A percentile compares a stretch with the other conserved stretches of the same genome.
These are phyloP conservation scores for Paraurostyla sp. DNA, from an alignment of 73 alveolate species.

Conservation along the genomic window DNA sequence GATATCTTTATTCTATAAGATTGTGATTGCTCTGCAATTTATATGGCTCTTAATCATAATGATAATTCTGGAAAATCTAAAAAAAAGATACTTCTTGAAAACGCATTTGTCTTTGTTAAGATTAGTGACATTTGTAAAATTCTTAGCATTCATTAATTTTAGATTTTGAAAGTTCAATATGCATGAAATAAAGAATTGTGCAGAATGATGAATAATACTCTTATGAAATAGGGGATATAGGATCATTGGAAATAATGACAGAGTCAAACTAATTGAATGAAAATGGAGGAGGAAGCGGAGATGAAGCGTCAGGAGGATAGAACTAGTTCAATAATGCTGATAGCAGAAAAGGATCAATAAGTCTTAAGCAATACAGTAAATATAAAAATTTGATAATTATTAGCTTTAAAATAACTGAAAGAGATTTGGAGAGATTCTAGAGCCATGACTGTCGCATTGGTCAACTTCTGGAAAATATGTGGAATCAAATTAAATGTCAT, in stretches of 20 bases:
- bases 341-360: neutral
- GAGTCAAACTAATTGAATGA: neutral
- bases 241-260: neutral
- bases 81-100: neutral
- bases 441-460: conserved; percentile 14
- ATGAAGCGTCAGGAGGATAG: neutral
- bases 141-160: neutral
- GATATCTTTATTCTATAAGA: neutral
- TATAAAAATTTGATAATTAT: neutral
- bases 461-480: neutral
- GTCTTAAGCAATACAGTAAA: neutral
- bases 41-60: neutral
- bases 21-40: conserved; percentile 1
- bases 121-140: conserved; percentile 26
- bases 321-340: neutral
- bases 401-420: neutral
- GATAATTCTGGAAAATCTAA: neutral
- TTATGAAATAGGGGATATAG: conserved; percentile 40
- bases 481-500: neutral
- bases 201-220: neutral
- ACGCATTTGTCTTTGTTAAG: neutral
- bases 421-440: conserved; percentile 28
- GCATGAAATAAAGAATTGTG: neutral
- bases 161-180: conserved; percentile 27
- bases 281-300: neutral